Evolutionary conservation across 2,329 filamentous ascomycete genomes (phyloP), one percentile per base, ranked within the genome.

Genomic region (Sclerotiophoma versabilis): DNA sequence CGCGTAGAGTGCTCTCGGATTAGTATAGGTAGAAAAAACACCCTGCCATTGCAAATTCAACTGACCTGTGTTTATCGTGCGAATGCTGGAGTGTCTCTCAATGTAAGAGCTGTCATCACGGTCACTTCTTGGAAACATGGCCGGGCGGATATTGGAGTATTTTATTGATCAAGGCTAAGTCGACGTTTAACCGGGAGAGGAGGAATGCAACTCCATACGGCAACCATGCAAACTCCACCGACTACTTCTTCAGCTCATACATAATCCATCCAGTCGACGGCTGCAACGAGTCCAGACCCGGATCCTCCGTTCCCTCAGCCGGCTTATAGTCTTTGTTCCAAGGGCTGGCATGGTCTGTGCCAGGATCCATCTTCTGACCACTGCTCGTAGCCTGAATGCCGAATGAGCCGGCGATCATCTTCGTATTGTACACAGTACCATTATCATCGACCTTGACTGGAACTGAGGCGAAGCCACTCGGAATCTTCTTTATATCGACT

Each of bases 401-500:
- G 3, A 61, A 23, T 9, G 48, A 58, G n/a, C 58, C 56, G 1
- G 59, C 54, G 4, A 62, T 19, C 58, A 63, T 59, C 37, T 58
- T 58, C 2, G 55, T 61, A 3, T 47, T 22, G 36, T 55, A 46
- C 15, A 29, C 4, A 0, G 2, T 33, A 1, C 58, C 58, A 14
- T 61, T 59, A 20, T 64, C 60, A 26, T 59, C 32, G 2, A 63
- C 41, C 25, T 23, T 30, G 19, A 63, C 45, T 3, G 62, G 60
- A 7, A 63, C 57, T 11, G 52, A 51, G 1, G 48, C 53, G 15
- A 52, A 47, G 1, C 53, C 51, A 1, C 9, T 8, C 4, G 55
- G 60, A 2, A 64, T 59, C 4, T 54, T 25, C 1, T 42, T 20
- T 0, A 47, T 52, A 25, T 58, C 58, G 5, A 58, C 27, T 2